A percentile compares a stretch with the other conserved stretches of the same genome.
These are phyloP conservation scores for Botryotinia convoluta DNA, from an alignment of 2,329 filamentous ascomycete species.

Conservation along the genomic window DNA sequence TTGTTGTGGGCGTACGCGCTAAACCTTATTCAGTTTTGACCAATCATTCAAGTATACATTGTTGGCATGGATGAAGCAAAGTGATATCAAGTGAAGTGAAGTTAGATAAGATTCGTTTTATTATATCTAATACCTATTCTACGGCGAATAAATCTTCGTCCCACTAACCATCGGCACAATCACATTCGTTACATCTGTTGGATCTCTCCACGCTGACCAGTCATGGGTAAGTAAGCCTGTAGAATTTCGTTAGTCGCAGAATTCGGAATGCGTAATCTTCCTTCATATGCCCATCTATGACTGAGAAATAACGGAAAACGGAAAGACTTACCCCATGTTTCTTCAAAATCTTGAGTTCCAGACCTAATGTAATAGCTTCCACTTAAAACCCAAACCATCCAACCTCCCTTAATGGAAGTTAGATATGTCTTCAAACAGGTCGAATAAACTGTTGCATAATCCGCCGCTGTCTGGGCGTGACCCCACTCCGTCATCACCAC, in stretches of 20 bases:
- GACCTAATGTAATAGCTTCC: conserved; percentile 57
- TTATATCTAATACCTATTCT: too few species aligned
- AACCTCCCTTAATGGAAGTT: conserved; percentile 44
- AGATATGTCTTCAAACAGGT: conserved; percentile 47
- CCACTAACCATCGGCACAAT: conserved; percentile 16
- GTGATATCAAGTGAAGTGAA: too few species aligned
- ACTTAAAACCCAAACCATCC: conserved; percentile 59
- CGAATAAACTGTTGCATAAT: conserved; percentile 49
- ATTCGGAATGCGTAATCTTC: neutral
- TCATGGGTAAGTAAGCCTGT: conserved; percentile 17
- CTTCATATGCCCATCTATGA: neutral
- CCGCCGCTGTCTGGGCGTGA: conserved; percentile 47
- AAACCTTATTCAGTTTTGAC: too few species aligned
- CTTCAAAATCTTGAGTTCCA: conserved; percentile 54
- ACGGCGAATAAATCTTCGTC: conserved; percentile 16
- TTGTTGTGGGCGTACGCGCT: too few species aligned
- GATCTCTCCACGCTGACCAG: conserved; percentile 18
- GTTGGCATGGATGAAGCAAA: too few species aligned
- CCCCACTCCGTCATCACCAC: conserved; percentile 46
- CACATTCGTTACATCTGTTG: neutral
- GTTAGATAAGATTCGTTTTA: too few species aligned
- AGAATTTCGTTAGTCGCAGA: neutral
- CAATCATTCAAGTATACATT: too few species aligned
- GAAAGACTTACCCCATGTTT: conserved; percentile 53
- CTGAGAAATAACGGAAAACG: neutral